Base-by-base conservation (phyloP, 108 stramenopile genomes). In the Cyclotella atomus region DNA sequence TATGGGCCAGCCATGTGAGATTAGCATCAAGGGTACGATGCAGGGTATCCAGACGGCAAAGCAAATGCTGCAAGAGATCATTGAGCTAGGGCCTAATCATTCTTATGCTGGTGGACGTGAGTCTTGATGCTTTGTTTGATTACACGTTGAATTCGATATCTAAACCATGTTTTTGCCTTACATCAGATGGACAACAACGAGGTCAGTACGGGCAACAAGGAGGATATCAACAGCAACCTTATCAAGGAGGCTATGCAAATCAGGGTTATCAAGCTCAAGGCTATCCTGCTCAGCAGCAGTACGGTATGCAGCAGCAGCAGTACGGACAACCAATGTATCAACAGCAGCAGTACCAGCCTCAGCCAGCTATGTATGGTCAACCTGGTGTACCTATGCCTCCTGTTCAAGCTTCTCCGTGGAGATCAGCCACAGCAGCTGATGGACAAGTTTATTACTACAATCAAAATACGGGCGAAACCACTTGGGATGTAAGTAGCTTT, bases 381-480 rank as follows among this genome's bases (percentile, higher is more conserved):
- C 60, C 81, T 60, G 56, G 70, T 27, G 54, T 59, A 41, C 61
- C 61, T 19, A 46, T 65, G 64, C 64, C 64, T 49, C 45, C 45
- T 9, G 64, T 33, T 27, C 68, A 73, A 38, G 64, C 61, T 15
- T 85, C 85, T 45, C 79, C 73, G 5, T 93, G 92, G 92, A 84
- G 87, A 63, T 71, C 86, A 17, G 85, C 88, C 45, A 76, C 87
- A 17, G 70, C 88, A 14, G 81, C 85, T 20, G 90, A 93, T 74
- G 94, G 94, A 23, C 92, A 95, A 75, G 61, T 89, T 32, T 97
- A 97, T 72, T 97, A 95, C 53, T 97, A 94, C 87, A 95, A 97
- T 68, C 87, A 90, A 63, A 71, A 82, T 52, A 91, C 93, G 2
- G 83, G 89, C 5, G 90, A 91, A 76, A 95, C 94, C 1, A 85